Evolutionary conservation across 2,329 filamentous ascomycete species (phyloP).

Genomic region (Phialocephala subalpina): DNA sequence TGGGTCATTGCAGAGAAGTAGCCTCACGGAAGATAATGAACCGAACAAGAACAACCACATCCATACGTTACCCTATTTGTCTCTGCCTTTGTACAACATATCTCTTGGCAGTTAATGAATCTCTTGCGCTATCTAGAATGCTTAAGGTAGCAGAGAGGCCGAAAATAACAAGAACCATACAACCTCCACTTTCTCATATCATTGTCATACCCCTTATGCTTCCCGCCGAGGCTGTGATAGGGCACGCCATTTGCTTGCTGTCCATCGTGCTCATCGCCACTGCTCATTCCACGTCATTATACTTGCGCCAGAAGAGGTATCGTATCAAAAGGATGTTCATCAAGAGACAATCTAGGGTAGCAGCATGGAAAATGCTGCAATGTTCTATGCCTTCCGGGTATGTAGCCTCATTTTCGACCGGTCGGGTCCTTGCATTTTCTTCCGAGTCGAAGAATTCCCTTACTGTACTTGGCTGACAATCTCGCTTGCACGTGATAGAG

Average conservation of each 20-base stretch:
- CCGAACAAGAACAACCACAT: neutral
- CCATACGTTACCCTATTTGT: slow-evolving; percentile 10
- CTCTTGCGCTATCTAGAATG: slow-evolving; percentile 34
- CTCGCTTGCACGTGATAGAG: slow-evolving; percentile 86
- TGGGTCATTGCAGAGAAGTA: neutral
- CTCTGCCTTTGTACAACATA: neutral
- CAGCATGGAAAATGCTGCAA: slow-evolving; percentile 30
- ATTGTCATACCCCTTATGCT: slow-evolving; percentile 35
- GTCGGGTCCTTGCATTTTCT: slow-evolving; percentile 29
- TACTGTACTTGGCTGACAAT: slow-evolving; percentile 82
- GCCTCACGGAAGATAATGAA: slow-evolving; percentile 13
- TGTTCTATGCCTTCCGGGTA: slow-evolving; percentile 30
- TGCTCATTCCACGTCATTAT: slow-evolving; percentile 34
- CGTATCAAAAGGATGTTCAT: slow-evolving; percentile 38
- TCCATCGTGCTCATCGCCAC: slow-evolving; percentile 26
- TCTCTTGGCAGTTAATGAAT: slow-evolving; percentile 22
- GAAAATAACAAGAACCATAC: slow-evolving; percentile 20
- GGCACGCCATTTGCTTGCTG: slow-evolving; percentile 17
- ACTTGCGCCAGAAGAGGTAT: slow-evolving; percentile 39
- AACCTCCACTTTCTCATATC: slow-evolving; percentile 22
- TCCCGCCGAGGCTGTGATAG: slow-evolving; percentile 21
- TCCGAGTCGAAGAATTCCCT: slow-evolving; percentile 18
- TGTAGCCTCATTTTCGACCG: slow-evolving; percentile 25
- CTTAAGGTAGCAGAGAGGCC: slow-evolving; percentile 20
- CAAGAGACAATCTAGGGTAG: slow-evolving; percentile 33